Base-by-base conservation (phyloP, 768 basidiomycete species). In the Podaxis sp. region DNA sequence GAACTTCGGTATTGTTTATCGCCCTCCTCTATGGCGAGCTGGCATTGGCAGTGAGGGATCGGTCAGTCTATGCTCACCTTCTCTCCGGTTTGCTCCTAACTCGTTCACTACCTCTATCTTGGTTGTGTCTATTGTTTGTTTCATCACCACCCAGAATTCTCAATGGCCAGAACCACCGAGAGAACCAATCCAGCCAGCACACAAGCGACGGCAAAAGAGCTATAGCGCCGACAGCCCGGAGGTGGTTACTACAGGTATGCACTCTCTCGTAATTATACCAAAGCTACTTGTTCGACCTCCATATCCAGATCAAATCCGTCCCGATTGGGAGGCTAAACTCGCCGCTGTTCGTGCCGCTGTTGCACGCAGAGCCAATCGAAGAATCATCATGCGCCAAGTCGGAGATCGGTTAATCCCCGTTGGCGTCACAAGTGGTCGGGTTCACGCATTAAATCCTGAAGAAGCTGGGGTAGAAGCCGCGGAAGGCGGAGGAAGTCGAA, bases 351-450 rank as follows among this genome's bases (percentile, higher is more conserved):
- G 92, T 62, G 96, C 97, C 36, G 90, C 93, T n/a, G 96, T 95
- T 38, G 87, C 93, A n/a, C 86, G 97, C 64, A 89, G 96, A 28
- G 97, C 97, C 8, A 96, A 96, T 72, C 83, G 97, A 70, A 85
- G 97, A 50, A 96, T 99, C 73, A 91, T 99, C 60, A 99, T 99
- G 95, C 88, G 97, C 49, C 95, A 98, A 75, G 94, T 99, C 36
- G 97, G 97, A 60, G 97, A 99, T 75, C 87, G 96, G 37, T 89
- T 99, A 58, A 91, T 99, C 64, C 97, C 97, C 33, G 93, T 99
- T 24, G 97, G 97, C 28, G 92, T 97, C 64, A 96, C 95, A 2
- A 95, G 93, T 68, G 95, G 88, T 62, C 85, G 93, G 24, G 85
- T 91, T 58, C 90, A 90, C 67, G 77, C 89, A 30, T 77, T 93